A percentile compares a stretch with the other conserved stretches of the same genome.
phyloP scores from a whole-genome alignment of 257 asterid species.

The Agastache rugosa region DNA sequence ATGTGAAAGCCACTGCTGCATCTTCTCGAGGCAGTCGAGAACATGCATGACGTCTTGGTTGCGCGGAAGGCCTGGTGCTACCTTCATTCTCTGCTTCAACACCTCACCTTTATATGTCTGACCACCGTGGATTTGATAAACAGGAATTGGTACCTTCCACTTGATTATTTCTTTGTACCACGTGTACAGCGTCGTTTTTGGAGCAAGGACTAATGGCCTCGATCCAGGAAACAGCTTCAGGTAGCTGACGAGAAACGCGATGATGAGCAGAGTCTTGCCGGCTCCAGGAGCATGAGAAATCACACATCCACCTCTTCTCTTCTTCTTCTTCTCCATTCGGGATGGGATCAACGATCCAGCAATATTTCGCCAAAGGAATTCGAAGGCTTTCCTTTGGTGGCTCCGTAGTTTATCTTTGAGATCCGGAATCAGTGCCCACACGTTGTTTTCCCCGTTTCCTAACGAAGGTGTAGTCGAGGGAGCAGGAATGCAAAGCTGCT shows the following conservation, averaged over 20 bases:
- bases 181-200: conserved; percentile 89
- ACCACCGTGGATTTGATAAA: conserved; percentile 97
- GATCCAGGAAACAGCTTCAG: conserved; percentile 90
- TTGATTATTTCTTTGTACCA: conserved; percentile 97
- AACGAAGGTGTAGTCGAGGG: conserved; percentile 55
- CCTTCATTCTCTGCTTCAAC: conserved; percentile 79
- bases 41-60: conserved; percentile 99
- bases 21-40: conserved; percentile 90
- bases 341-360: conserved; percentile 87
- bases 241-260: conserved; percentile 92
- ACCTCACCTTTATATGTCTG: conserved; percentile 97
- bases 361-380: conserved; percentile 90
- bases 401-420: conserved; percentile 57
- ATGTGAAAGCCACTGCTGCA: conserved; percentile 95
- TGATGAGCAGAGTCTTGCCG: conserved; percentile 89
- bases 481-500: conserved; percentile 58
- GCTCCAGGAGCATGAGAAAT: conserved; percentile 98
- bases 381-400: conserved; percentile 66
- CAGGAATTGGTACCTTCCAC: conserved; percentile 96
- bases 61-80: conserved; percentile 77
- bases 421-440: conserved; percentile 91
- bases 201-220: conserved; percentile 94
- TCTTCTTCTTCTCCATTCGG: conserved; percentile 66
- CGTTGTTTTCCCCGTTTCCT: conserved; percentile 63
- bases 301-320: conserved; percentile 89